Evolutionary conservation across 495 filamentous ascomycete genomes (phyloP), one percentile per base, ranked within the genome.

Genomic region (Amorphotheca resinae): DNA sequence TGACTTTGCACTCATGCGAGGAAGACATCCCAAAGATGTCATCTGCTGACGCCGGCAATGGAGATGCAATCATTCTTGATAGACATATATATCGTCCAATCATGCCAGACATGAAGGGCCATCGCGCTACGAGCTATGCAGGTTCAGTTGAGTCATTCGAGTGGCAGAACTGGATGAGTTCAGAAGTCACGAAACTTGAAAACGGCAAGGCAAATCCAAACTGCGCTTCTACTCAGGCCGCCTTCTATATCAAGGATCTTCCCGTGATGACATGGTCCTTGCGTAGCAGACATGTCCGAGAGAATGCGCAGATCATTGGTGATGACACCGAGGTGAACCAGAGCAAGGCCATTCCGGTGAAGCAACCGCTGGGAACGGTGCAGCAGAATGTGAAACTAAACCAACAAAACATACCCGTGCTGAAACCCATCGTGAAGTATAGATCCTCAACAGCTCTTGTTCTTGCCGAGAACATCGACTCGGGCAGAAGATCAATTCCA

Each of bases 241-340:
- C 62, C 28, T 62, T n/a, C n/a, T n/a, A n/a, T n/a, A n/a, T n/a
- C n/a, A n/a, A 52, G 23, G 58, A 59, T 5, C 45, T 66, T 6
- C 63, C 61, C 0, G 58, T 63, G 8, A 59, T 61, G 52, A 53
- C 59, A 16, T 57, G 54, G 31, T 55, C 45, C 0, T 51, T 51
- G 32, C 41, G 44, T 1, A 37, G 39, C 16, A 64, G 70, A 0
- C 80, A 84, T 55, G 51, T 77, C 38, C 64, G 77, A 11, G 80
- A 84, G 58, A 44, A 61, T 23, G 69, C 79, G 1, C 76, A 82
- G 35, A 76, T 74, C 34, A 54, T 67, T 21, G 68, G 65, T 22
- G 73, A 80, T 9, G 59, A 62, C 9, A 59, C 57, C 4, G 54
- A 65, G 17, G 17, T 54, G 32, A 28, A 37, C 9, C 23, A 14